phyloP scores from a whole-genome alignment of 345 rosid genomes.

The Angophora floribunda region DNA sequence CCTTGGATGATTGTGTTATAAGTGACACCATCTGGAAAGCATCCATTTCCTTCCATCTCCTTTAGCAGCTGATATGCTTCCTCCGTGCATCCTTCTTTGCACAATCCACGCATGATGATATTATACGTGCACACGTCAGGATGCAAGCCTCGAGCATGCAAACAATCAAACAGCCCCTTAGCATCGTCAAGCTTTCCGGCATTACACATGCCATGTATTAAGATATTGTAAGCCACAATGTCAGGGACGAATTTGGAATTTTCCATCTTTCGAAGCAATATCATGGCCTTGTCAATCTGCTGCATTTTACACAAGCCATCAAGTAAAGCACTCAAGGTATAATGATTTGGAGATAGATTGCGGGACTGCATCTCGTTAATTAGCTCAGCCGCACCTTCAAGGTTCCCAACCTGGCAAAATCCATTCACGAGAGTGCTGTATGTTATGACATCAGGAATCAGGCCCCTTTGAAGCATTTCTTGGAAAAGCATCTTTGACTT shows the following conservation, averaged over 20 bases:
- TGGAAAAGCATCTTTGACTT: neutral
- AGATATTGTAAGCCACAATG: neutral
- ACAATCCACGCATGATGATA: neutral
- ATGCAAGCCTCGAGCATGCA: neutral
- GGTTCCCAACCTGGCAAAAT: neutral
- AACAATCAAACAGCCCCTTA: no score
- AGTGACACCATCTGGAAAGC: neutral
- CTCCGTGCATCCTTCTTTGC: neutral
- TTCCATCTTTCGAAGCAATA: neutral
- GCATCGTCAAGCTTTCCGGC: neutral
- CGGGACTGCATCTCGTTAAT: neutral
- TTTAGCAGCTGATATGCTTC: neutral
- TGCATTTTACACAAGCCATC: neutral
- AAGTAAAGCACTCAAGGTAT: neutral
- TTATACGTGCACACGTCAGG: rapidly evolving
- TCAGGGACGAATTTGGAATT: neutral
- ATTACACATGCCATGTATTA: neutral
- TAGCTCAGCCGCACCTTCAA: neutral
- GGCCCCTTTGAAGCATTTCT: neutral
- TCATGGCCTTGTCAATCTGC: neutral
- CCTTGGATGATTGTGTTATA: neutral
- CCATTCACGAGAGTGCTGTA: neutral
- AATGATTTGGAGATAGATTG: neutral
- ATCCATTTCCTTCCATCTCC: neutral
- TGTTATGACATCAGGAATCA: no score